phyloP scores from a whole-genome alignment of 2,329 filamentous ascomycete genomes.

The Periconia macrospinosa region DNA sequence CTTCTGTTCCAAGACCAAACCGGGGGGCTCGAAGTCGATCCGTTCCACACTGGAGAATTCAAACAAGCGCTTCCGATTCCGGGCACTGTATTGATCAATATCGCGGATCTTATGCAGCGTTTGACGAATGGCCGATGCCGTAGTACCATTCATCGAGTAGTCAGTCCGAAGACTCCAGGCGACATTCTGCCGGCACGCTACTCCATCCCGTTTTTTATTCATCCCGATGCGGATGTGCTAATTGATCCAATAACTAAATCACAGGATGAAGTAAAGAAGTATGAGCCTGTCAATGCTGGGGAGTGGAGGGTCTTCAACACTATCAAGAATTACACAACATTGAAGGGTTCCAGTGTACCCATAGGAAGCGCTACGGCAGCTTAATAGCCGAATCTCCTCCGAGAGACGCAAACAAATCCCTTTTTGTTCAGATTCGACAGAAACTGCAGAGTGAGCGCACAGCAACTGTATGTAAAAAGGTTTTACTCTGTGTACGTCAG shows the following conservation, averaged over 20 bases:
- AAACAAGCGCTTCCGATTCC: conserved; percentile 23
- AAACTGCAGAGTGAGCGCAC: no score
- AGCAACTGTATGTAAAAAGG: neutral
- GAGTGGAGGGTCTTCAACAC: conserved; percentile 41
- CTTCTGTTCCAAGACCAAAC: conserved; percentile 43
- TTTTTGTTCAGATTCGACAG: no score
- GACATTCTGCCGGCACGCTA: conserved; percentile 36
- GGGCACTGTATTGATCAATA: conserved; percentile 29
- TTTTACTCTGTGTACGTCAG: neutral
- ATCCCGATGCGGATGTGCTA: conserved; percentile 38
- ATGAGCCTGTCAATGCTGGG: conserved; percentile 39
- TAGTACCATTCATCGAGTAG: conserved; percentile 43
- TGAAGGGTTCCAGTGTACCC: neutral
- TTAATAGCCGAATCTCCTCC: neutral
- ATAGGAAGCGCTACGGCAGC: neutral
- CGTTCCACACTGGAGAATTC: conserved; percentile 26
- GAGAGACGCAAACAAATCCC: no score
- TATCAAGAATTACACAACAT: conserved; percentile 24
- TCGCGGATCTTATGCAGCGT: conserved; percentile 26
- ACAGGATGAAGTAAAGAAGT: conserved; percentile 37
- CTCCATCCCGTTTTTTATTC: conserved; percentile 45
- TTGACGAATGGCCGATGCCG: conserved; percentile 35
- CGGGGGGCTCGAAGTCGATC: conserved; percentile 43
- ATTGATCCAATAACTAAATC: conserved; percentile 40
- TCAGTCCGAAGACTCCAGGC: conserved; percentile 27